Evolutionary conservation across 345 rosid genomes (phyloP), one percentile per base, ranked within the genome.

Genomic region (Moricandia arvensis): DNA sequence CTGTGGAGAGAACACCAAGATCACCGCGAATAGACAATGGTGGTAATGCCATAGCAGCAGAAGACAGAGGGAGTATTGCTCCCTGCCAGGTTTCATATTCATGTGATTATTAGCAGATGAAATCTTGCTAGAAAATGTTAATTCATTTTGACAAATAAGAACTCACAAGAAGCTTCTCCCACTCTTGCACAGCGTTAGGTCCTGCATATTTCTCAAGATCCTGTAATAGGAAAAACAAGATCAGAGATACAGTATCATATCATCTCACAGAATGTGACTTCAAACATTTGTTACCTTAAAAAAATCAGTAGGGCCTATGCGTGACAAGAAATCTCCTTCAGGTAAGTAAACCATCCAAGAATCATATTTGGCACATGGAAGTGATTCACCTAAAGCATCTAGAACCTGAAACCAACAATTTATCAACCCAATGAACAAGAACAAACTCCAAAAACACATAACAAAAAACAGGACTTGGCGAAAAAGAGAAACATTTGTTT

Each of bases 311-410:
- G 97, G 96, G 27, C 98, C 97, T 31, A 94, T 94, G 61, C 82
- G 89, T 3, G 98, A 93, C 79, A 91, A 83, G 84, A 93, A 90
- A 43, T 93, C 96, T 6, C 90, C 98, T 83, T 93, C 98, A 24
- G 97, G 98, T 68, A 94, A 71, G 75, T 88, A 91, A 26, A 93
- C 98, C 97, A 83, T 93, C 98, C 97, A 93, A 71, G 98, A 93
- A 78, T 93, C 98, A 76, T 93, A 93, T 2, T 79, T 90, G 27
- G 53, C 84, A 78, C 95, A 94, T 4, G 95, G 91, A 85, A 91
- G 71, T 6, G 97, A 84, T 84, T 94, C 98, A 5, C 91, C 97
- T 74, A 94, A 74, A 26, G 96, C 96, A 85, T 91, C 97, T 49
- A 94, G 71, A 72, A 94, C 97, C 97, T 91, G 85, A 72, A 83